Conservation (phyloP, 495 filamentous ascomycete species). For the Hypomontagnella submonticulosa region DNA sequence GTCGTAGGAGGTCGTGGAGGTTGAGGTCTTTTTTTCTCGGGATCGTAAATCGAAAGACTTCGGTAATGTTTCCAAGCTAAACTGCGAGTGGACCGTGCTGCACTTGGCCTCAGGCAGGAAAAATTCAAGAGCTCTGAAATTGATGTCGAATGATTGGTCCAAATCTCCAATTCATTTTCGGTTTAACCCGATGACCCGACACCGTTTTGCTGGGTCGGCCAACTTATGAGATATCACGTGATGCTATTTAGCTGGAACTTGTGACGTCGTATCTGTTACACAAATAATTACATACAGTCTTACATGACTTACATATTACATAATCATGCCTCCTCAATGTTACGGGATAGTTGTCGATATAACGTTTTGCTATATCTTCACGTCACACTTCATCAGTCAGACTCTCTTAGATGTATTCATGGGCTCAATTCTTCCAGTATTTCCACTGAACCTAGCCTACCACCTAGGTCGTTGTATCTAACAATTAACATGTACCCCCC, state of each 20-base stretch:
- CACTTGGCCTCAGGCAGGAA: slow-evolving; percentile 39
- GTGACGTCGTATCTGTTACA: background rate
- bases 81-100: slow-evolving; percentile 10
- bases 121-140: slow-evolving; percentile 45
- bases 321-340: too few relatives aligned
- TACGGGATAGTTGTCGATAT: too few relatives aligned
- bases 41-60: slow-evolving; percentile 46
- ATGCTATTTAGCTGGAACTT: background rate
- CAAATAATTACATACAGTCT: too few relatives aligned
- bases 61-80: slow-evolving; percentile 41
- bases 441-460: too few relatives aligned
- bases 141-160: slow-evolving; percentile 39
- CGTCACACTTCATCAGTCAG: too few relatives aligned
- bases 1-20: slow-evolving; percentile 41
- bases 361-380: too few relatives aligned
- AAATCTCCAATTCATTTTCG: slow-evolving; percentile 3
- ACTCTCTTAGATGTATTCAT: too few relatives aligned
- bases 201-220: slow-evolving; percentile 9
- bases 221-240: slow-evolving; percentile 26
- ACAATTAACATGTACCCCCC: too few relatives aligned
- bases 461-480: too few relatives aligned
- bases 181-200: slow-evolving; percentile 24
- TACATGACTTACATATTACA: too few relatives aligned
- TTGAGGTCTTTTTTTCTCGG: slow-evolving; percentile 61
- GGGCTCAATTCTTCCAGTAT: too few relatives aligned